Conservation (phyloP, 2,329 filamentous ascomycete species). For the Apiospora pterosperma region DNA sequence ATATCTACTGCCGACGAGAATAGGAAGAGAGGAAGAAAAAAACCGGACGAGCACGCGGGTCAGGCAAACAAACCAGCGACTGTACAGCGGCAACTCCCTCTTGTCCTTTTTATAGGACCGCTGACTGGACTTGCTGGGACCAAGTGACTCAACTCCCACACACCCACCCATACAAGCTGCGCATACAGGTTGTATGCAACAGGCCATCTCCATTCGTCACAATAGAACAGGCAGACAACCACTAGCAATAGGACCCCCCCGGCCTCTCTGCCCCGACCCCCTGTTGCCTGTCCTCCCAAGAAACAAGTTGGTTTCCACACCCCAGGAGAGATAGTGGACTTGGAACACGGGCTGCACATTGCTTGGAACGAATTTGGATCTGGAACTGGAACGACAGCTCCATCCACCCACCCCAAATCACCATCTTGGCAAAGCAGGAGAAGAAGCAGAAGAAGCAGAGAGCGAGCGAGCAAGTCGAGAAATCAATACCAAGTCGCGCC, state of each 20-base stretch:
- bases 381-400: conserved; percentile 3
- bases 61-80: background rate
- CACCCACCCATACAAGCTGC: background rate
- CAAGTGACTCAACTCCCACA: background rate
- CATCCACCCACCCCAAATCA: background rate
- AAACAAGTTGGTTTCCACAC: conserved; percentile 2
- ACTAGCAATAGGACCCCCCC: background rate
- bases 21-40: too few relatives aligned
- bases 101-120: background rate
- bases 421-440: background rate
- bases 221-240: background rate
- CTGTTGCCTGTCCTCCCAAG: conserved; percentile 1
- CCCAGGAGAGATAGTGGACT: conserved; percentile 1
- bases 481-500: background rate
- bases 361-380: conserved; percentile 2
- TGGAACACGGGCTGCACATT: conserved; percentile 1
- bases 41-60: background rate
- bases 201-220: background rate
- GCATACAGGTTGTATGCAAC: background rate
- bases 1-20: background rate
- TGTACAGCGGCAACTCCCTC: background rate
- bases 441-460: background rate
- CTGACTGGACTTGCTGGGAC: background rate
- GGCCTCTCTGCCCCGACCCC: background rate
- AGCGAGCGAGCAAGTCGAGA: too few relatives aligned